Conservation (phyloP, 1,139 yeast species). For the Zygosaccharomyces pseudobailii region DNA sequence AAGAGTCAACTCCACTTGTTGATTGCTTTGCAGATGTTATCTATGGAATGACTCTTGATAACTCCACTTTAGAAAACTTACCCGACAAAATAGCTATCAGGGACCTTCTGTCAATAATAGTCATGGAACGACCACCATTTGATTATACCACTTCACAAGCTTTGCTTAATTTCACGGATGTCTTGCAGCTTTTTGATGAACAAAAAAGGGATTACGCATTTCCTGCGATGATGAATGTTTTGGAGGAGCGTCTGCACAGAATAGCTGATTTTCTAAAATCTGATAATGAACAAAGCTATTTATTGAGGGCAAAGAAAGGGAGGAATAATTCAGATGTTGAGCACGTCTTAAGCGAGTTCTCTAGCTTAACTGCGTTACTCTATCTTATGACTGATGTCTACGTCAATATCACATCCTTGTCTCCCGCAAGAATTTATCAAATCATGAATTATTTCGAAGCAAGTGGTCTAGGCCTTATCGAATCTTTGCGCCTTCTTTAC, state of each 20-base stretch:
- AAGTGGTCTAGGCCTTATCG: constrained; percentile 35
- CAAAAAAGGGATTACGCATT: constrained; percentile 49
- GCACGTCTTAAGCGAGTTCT: constrained; percentile 34
- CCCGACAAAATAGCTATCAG: constrained; percentile 41
- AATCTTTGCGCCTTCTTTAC: constrained; percentile 43
- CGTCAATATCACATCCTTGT: constrained; percentile 47
- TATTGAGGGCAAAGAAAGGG: constrained; percentile 31
- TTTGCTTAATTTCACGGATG: constrained; percentile 48
- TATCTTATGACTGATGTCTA: constrained; percentile 50
- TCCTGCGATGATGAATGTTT: constrained; percentile 32
- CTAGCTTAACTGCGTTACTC: constrained; percentile 40
- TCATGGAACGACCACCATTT: constrained; percentile 50
- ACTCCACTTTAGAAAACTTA: constrained; percentile 43
- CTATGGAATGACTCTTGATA: constrained; percentile 33
- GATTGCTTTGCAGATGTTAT: constrained; percentile 33
- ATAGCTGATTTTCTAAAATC: constrained; percentile 38
- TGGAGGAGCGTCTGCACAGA: constrained; percentile 32
- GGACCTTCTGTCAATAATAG: constrained; percentile 40
- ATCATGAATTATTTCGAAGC: constrained; percentile 44
- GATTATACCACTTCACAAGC: constrained; percentile 57
- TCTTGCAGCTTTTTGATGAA: constrained; percentile 53
- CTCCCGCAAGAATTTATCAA: constrained; percentile 46
- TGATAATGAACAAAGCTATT: constrained; percentile 34
- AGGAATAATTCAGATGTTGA: constrained; percentile 27
- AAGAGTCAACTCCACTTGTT: constrained; percentile 26